Percentiles rank a stretch among this genome's conserved stretches.
These are phyloP conservation scores for Rossbeevera mucosa DNA, from an alignment of 768 basidiomycete species.

Conservation along the genomic window DNA sequence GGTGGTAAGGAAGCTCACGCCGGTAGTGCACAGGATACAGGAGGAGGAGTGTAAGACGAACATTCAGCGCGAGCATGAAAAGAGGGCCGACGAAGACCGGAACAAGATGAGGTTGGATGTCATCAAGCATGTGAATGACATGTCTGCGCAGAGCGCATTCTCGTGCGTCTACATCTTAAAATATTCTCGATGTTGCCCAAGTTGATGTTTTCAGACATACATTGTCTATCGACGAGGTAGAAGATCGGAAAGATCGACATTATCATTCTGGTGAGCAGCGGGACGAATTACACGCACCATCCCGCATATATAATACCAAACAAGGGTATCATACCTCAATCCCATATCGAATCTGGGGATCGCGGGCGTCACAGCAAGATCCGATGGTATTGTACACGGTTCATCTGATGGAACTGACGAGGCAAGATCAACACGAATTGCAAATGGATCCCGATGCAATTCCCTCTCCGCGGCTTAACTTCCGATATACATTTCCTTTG, in stretches of 20 bases:
- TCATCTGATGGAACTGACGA: constrained; percentile 25
- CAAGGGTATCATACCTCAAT: neutral
- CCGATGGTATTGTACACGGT: constrained; percentile 19
- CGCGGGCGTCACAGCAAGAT: constrained; percentile 11
- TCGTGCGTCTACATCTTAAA: constrained; percentile 10
- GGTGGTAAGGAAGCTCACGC: constrained; percentile 9
- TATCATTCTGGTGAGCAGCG: neutral
- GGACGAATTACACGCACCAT: neutral
- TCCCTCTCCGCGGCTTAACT: constrained; percentile 22
- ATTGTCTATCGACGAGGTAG: neutral
- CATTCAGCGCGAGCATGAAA: constrained; percentile 1
- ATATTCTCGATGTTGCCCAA: neutral
- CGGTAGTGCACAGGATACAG: constrained; percentile 9
- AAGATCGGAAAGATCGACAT: neutral
- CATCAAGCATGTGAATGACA: constrained; percentile 17
- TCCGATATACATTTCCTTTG: constrained; percentile 14
- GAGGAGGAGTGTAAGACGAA: neutral
- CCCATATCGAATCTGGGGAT: constrained; percentile 3
- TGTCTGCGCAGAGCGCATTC: constrained; percentile 1
- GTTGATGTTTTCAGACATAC: constrained; percentile 8
- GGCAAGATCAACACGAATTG: constrained; percentile 25
- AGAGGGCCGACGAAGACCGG: constrained; percentile 7
- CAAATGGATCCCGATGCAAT: constrained; percentile 21
- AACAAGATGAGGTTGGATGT: constrained; percentile 10
- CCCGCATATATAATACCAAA: neutral